Conservation (phyloP, 2,329 filamentous ascomycete species). For the Aspergillus brasiliensis region DNA sequence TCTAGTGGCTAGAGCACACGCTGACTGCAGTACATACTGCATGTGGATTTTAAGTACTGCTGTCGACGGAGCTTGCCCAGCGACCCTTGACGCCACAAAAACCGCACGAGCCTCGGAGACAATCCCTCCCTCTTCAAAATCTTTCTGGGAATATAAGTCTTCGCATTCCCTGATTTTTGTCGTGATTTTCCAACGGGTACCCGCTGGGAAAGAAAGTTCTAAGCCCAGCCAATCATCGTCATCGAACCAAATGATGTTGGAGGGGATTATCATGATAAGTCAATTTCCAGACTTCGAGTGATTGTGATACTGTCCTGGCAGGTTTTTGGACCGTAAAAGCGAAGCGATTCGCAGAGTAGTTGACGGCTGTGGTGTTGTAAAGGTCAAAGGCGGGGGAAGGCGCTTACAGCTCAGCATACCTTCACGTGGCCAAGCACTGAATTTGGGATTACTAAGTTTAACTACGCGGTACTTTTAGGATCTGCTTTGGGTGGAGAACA, state of each 20-base stretch:
- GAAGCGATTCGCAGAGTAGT: neutral
- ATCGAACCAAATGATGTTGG: conserved; percentile 9
- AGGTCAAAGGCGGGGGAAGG: too few relatives aligned
- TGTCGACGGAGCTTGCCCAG: neutral
- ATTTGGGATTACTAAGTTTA: too few relatives aligned
- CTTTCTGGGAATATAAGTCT: neutral
- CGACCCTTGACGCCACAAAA: conserved; percentile 6
- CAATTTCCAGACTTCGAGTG: too few relatives aligned
- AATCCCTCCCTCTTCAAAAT: neutral
- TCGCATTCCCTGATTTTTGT: conserved; percentile 4
- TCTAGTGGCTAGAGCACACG: neutral
- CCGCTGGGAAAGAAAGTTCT: neutral
- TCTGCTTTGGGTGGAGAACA: too few relatives aligned
- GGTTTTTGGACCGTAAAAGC: neutral
- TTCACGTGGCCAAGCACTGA: too few relatives aligned
- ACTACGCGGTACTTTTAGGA: too few relatives aligned
- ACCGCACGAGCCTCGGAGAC: neutral
- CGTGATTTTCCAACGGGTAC: conserved; percentile 3
- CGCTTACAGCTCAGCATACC: too few relatives aligned
- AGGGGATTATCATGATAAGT: neutral
- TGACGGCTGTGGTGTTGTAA: too few relatives aligned
- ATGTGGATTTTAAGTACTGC: conserved; percentile 3
- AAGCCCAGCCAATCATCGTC: conserved; percentile 4
- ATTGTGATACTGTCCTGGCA: too few relatives aligned
- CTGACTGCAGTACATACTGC: neutral